Evolutionary conservation across 176 grass and related monocot species (phyloP).

Genomic region (Pharus latifolius): DNA sequence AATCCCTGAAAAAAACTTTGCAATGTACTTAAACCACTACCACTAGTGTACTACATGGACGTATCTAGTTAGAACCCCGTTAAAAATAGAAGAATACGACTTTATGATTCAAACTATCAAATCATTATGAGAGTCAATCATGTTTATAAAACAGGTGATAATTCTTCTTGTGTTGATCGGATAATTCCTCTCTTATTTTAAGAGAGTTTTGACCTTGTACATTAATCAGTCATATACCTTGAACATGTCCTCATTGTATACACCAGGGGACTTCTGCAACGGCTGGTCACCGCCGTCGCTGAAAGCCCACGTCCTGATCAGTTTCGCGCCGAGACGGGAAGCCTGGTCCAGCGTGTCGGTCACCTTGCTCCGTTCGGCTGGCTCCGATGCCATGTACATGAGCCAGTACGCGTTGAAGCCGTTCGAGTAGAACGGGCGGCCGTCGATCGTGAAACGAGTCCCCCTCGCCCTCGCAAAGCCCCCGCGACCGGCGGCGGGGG

Average conservation of each 20-base stretch:
- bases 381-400: conserved; percentile 59
- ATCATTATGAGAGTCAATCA: too few species aligned
- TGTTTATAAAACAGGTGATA: too few species aligned
- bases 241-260: conserved; percentile 64
- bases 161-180: too few species aligned
- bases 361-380: conserved; percentile 44
- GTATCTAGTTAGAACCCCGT: too few species aligned
- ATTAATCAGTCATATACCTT: conserved; percentile 20
- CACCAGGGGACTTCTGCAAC: conserved; percentile 62
- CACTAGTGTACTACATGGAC: too few species aligned
- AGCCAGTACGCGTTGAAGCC: conserved; percentile 88
- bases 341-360: conserved; percentile 30
- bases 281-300: conserved; percentile 57
- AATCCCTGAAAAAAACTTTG: conserved; percentile 45
- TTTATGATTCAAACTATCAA: too few species aligned
- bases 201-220: too few species aligned
- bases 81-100: too few species aligned
- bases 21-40: too few species aligned
- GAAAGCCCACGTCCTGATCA: conserved; percentile 81
- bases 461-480: conserved; percentile 46
- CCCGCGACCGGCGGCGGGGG: neutral
- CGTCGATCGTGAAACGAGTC: conserved; percentile 34
- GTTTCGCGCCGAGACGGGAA: conserved; percentile 29
- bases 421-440: conserved; percentile 39
- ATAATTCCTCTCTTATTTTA: too few species aligned